These are phyloP conservation scores for Phialocephala sp. DNA, from an alignment of 2,329 filamentous ascomycete species.

Conservation along the genomic window DNA sequence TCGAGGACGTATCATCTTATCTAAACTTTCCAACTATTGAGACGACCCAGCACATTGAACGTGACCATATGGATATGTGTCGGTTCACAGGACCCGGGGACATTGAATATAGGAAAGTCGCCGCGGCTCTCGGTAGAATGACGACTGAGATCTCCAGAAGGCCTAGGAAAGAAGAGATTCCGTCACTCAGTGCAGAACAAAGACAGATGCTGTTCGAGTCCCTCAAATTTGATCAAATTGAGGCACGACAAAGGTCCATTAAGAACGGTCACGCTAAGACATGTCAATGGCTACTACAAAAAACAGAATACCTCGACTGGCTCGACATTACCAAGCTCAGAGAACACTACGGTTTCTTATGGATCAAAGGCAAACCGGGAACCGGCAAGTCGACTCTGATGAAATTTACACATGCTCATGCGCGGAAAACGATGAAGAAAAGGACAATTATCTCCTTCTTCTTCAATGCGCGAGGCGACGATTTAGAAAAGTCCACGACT, in stretches of 20 bases:
- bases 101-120: no score
- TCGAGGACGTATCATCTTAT: no score
- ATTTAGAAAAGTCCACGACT: slow-evolving; percentile 50
- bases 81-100: no score
- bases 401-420: slow-evolving; percentile 35
- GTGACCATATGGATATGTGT: no score
- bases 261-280: slow-evolving; percentile 45
- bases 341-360: slow-evolving; percentile 49
- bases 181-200: no score
- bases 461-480: slow-evolving; percentile 30
- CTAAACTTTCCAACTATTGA: no score
- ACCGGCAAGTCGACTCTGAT: slow-evolving; percentile 53
- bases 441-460: slow-evolving; percentile 44
- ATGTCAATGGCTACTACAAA: slow-evolving; percentile 48
- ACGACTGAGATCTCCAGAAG: no score
- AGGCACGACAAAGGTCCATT: slow-evolving; percentile 45
- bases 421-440: slow-evolving; percentile 1
- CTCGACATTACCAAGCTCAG: slow-evolving; percentile 39
- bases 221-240: slow-evolving; percentile 47
- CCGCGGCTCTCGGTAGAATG: no score
- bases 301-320: slow-evolving; percentile 42
- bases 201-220: neutral
- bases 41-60: no score
- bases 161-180: no score
- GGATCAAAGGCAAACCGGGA: slow-evolving; percentile 55